phyloP scores from a whole-genome alignment of 108 stramenopile species.

The Fragilariopsis cylindrus region DNA sequence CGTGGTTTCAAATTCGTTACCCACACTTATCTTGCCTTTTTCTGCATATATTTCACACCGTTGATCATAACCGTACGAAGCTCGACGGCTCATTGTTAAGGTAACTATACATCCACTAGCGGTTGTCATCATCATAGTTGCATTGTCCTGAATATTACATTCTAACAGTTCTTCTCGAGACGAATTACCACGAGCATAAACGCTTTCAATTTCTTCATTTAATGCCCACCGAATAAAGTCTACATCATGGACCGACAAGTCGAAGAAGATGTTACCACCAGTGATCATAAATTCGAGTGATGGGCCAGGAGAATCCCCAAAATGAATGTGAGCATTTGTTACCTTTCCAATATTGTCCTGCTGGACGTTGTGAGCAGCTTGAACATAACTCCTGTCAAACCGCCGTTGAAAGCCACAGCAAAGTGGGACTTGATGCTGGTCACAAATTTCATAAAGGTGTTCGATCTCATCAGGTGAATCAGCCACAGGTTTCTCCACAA shows the following conservation, averaged over 20 bases:
- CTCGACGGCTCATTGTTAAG: slow-evolving; percentile 45
- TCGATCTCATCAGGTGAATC: slow-evolving; percentile 49
- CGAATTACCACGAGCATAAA: slow-evolving; percentile 63
- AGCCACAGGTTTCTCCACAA: slow-evolving; percentile 76
- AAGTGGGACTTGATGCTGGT: slow-evolving; percentile 36
- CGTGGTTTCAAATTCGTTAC: slow-evolving; percentile 43
- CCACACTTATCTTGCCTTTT: slow-evolving; percentile 42
- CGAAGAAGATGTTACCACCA: slow-evolving; percentile 73
- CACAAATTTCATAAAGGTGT: slow-evolving; percentile 36
- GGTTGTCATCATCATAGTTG: slow-evolving; percentile 57
- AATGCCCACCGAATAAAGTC: slow-evolving; percentile 64
- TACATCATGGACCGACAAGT: slow-evolving; percentile 72
- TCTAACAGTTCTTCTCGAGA: slow-evolving; percentile 46
- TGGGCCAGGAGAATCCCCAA: slow-evolving; percentile 76
- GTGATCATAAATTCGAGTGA: slow-evolving; percentile 56
- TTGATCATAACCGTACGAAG: slow-evolving; percentile 78
- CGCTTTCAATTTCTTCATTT: slow-evolving; percentile 47
- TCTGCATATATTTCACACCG: slow-evolving; percentile 71
- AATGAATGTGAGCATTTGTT: slow-evolving; percentile 51
- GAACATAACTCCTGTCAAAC: slow-evolving; percentile 66
- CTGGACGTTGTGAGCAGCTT: slow-evolving; percentile 30
- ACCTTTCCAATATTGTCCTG: slow-evolving; percentile 40
- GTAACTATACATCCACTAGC: slow-evolving; percentile 36
- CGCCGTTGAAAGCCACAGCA: slow-evolving; percentile 81
- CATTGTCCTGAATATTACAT: slow-evolving; percentile 66